Percentiles rank a stretch among this genome's conserved stretches.
Conservation (phyloP, 179 eudicot genomes). For the Camellia oleifera region DNA sequence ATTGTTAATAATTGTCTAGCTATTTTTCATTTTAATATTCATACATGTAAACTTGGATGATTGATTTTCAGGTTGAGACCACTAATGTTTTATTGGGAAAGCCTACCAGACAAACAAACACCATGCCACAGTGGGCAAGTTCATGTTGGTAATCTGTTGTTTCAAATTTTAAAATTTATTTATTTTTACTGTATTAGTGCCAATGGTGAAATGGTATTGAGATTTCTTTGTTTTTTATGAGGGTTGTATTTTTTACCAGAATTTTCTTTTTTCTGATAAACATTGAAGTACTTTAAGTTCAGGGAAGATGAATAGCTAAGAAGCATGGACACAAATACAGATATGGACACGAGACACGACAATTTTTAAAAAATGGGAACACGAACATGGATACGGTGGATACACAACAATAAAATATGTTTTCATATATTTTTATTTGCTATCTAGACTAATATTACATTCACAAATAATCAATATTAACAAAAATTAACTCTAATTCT, state of each 20-base stretch:
- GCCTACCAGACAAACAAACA: slow-evolving; percentile 82
- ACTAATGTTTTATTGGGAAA: slow-evolving; percentile 67
- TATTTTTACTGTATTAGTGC: no score
- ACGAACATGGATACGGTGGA: no score
- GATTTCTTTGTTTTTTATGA: background rate
- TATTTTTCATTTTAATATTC: background rate
- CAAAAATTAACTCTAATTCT: no score
- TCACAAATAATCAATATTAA: no score
- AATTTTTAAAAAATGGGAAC: no score
- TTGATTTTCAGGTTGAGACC: slow-evolving; percentile 60
- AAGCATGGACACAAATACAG: no score
- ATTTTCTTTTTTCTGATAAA: background rate
- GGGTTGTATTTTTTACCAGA: background rate
- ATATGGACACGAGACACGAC: no score
- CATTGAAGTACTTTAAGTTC: background rate
- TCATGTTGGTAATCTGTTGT: slow-evolving; percentile 77
- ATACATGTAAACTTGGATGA: background rate
- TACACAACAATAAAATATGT: no score
- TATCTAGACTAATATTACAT: no score
- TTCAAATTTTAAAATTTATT: background rate
- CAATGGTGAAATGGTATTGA: background rate
- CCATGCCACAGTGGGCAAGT: slow-evolving; percentile 99
- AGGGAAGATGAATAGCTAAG: background rate
- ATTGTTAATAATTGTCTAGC: background rate
- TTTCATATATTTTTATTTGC: no score